These are phyloP conservation scores for Botrytis squamosa DNA, from an alignment of 2,329 filamentous ascomycete genomes.

Conservation along the genomic window DNA sequence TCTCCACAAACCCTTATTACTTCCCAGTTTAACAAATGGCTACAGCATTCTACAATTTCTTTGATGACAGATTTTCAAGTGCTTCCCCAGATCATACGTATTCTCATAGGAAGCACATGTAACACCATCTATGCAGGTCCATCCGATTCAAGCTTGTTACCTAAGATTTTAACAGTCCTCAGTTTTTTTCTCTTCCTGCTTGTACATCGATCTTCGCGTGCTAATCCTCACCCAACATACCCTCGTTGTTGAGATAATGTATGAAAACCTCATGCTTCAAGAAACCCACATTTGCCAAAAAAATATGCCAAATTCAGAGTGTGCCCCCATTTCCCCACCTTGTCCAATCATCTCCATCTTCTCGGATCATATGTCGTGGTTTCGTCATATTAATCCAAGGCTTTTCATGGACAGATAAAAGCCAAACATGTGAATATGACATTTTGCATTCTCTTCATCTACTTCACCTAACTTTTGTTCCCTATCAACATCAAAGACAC, in stretches of 20 bases:
- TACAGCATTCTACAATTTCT: not conserved
- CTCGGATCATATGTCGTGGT: conserved; percentile 11
- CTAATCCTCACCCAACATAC: not conserved
- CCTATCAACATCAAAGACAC: not conserved
- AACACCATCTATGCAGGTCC: conserved; percentile 18
- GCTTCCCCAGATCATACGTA: not conserved
- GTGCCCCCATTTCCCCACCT: conserved; percentile 9
- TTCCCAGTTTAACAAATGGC: not conserved
- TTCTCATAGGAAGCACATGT: conserved; percentile 3
- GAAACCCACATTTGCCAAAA: not conserved
- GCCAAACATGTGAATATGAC: conserved; percentile 16
- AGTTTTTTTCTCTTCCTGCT: not conserved
- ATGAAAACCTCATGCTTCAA: conserved; percentile 3
- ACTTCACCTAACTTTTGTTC: not conserved
- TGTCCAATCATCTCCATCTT: conserved; percentile 9
- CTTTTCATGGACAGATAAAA: not conserved
- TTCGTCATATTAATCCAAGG: conserved; percentile 18
- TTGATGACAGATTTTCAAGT: not conserved
- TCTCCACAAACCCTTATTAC: not conserved
- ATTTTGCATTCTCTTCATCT: conserved; percentile 15
- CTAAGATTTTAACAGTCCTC: not conserved
- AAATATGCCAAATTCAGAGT: not conserved
- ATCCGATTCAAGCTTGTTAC: conserved; percentile 10
- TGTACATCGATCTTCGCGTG: not conserved
- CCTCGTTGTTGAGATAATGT: conserved; percentile 3